Conservation (phyloP, 495 filamentous ascomycete genomes). For the Penicillium cataractarum region DNA sequence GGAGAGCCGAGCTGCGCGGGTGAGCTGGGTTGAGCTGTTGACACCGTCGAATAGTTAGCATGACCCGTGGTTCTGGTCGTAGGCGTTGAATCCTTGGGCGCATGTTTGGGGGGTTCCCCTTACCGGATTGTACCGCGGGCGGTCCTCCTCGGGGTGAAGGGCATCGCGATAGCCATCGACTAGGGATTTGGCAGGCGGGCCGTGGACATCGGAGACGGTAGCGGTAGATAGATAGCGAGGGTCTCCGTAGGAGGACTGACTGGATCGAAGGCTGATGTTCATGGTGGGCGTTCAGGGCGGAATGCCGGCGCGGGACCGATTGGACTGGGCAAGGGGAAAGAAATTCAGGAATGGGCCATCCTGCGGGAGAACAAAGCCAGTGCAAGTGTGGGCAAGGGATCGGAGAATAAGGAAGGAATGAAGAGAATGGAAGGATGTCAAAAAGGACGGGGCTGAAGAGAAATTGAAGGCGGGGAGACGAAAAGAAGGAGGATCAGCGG, state of each 20-base stretch:
- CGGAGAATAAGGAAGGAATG: not conserved
- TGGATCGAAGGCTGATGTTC: conserved; percentile 51
- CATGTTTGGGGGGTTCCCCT: conserved; percentile 20
- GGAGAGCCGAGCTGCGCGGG: conserved; percentile 45
- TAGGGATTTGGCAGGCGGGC: conserved; percentile 43
- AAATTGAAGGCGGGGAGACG: conserved; percentile 25
- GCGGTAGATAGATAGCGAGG: conserved; percentile 45
- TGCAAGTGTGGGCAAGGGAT: not conserved
- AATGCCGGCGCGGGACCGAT: conserved; percentile 19
- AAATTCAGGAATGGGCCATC: conserved; percentile 23
- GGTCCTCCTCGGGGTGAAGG: conserved; percentile 39
- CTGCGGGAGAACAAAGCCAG: not conserved
- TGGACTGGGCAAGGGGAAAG: conserved; percentile 1
- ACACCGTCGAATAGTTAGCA: conserved; percentile 20
- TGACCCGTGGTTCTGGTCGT: not conserved
- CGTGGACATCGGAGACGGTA: conserved; percentile 42
- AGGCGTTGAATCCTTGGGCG: not conserved
- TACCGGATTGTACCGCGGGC: conserved; percentile 47
- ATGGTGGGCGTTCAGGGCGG: conserved; percentile 34
- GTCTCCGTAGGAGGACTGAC: conserved; percentile 53
- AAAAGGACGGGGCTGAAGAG: conserved; percentile 21
- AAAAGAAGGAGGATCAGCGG: conserved; percentile 28
- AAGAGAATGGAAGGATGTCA: not conserved
- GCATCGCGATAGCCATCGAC: conserved; percentile 52
- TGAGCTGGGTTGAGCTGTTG: conserved; percentile 39